Conservation (phyloP, 2,329 filamentous ascomycete species). For the Arthrobotrys sinensis region DNA sequence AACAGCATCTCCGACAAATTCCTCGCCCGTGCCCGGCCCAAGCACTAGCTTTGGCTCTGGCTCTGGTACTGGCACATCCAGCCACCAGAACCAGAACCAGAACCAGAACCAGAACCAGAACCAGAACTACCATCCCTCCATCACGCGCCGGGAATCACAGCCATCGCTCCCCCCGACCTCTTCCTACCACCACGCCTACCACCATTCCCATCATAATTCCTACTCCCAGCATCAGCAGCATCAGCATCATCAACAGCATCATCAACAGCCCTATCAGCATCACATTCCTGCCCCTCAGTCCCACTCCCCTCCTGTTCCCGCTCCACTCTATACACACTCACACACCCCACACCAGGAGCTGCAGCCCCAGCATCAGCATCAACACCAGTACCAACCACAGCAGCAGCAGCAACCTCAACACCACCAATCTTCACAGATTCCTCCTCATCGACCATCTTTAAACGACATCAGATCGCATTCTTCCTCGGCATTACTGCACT, state of each 20-base stretch:
- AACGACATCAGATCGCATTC: slow-evolving; percentile 38
- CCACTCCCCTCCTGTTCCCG: slow-evolving; percentile 11
- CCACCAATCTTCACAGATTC: background rate
- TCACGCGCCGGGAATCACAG: slow-evolving; percentile 39
- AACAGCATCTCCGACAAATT: slow-evolving; percentile 56
- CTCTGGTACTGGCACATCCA: background rate
- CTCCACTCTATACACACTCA: slow-evolving; percentile 18
- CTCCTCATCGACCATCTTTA: slow-evolving; percentile 5
- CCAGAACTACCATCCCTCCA: slow-evolving; percentile 26
- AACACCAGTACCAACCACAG: slow-evolving; percentile 25
- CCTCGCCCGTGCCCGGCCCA: slow-evolving; percentile 57
- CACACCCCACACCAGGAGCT: slow-evolving; percentile 16
- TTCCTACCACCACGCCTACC: slow-evolving; percentile 14
- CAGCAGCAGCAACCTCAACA: slow-evolving; percentile 26
- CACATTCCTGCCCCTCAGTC: slow-evolving; percentile 35
- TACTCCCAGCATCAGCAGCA: slow-evolving; percentile 22
- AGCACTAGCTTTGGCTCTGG: slow-evolving; percentile 23
- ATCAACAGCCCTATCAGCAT: slow-evolving; percentile 22
- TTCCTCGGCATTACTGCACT: slow-evolving; percentile 29
- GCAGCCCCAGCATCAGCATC: slow-evolving; percentile 30
- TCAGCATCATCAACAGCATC: slow-evolving; percentile 19
- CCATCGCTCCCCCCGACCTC: background rate
- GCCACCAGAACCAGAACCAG: slow-evolving; percentile 24
- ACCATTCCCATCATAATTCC: slow-evolving; percentile 13
- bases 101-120: slow-evolving; percentile 26